Conservation (phyloP, 2,329 filamentous ascomycete species). For the Hypoxylon sp. region DNA sequence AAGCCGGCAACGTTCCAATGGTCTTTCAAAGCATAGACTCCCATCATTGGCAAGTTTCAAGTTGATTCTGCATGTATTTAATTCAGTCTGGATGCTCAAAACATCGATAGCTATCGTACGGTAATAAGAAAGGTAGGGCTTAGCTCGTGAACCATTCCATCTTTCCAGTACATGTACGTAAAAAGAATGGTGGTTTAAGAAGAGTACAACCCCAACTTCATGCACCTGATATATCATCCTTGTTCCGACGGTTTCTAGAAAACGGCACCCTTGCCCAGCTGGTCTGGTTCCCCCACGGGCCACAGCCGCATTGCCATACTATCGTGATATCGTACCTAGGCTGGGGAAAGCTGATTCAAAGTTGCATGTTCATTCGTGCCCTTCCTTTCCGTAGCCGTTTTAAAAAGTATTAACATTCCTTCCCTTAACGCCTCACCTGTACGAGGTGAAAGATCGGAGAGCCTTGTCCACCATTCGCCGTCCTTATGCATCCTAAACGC, state of each 20-base stretch:
- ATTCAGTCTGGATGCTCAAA: neutral
- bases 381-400: slow-evolving; percentile 7
- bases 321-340: slow-evolving; percentile 10
- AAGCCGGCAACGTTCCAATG: neutral
- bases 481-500: slow-evolving; percentile 36
- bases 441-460: slow-evolving; percentile 10
- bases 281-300: slow-evolving; percentile 22
- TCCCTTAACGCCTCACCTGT: slow-evolving; percentile 13
- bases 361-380: slow-evolving; percentile 9
- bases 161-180: slow-evolving; percentile 35
- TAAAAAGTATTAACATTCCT: neutral
- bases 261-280: slow-evolving; percentile 2
- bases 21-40: neutral
- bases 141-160: neutral
- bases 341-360: slow-evolving; percentile 8
- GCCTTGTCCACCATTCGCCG: slow-evolving; percentile 8
- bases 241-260: slow-evolving; percentile 18
- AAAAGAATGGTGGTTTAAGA: slow-evolving; percentile 10
- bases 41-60: neutral
- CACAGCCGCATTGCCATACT: slow-evolving; percentile 1
- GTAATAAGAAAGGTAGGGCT: slow-evolving; percentile 1
- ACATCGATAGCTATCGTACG: neutral
- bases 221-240: slow-evolving; percentile 15
- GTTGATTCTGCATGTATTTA: neutral
- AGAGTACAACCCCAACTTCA: slow-evolving; percentile 1